Conservation (phyloP, 1,284 basidiomycete species). For the Malassezia japonica region DNA sequence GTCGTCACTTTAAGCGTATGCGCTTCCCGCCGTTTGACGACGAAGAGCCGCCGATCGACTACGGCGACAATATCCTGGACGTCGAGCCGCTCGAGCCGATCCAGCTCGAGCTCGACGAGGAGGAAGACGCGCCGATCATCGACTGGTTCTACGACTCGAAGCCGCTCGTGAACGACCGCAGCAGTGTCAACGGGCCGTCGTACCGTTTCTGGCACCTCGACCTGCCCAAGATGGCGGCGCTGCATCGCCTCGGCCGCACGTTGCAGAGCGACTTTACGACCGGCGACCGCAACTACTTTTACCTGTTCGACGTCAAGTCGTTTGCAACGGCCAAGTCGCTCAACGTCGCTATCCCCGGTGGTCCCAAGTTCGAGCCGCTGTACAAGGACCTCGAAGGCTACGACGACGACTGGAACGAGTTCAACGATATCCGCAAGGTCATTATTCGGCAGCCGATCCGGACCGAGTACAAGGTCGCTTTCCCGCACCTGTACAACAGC, state of each 20-base stretch:
- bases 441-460: constrained; percentile 98
- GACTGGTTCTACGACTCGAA: constrained; percentile 99
- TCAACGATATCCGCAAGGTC: constrained; percentile 99
- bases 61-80: constrained; percentile 82
- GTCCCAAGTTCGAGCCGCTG: constrained; percentile 69
- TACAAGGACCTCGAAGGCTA: constrained; percentile 86
- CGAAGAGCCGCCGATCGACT: constrained; percentile 64
- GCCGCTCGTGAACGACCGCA: constrained; percentile 72
- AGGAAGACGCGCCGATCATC: constrained; percentile 85
- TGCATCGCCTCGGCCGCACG: constrained; percentile 89
- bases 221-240: constrained; percentile 86
- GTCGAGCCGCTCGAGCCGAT: constrained; percentile 97
- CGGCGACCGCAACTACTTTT: constrained; percentile 64
- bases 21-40: constrained; percentile 99
- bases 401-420: constrained; percentile 99
- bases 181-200: constrained; percentile 75
- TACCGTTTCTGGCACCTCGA: constrained; percentile 89
- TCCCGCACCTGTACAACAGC: constrained; percentile 98
- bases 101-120: constrained; percentile 86
- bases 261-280: constrained; percentile 85
- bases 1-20: constrained; percentile 99
- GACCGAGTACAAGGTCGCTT: constrained; percentile 98
- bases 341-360: constrained; percentile 96
- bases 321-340: constrained; percentile 94
- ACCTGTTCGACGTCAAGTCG: constrained; percentile 92